Evolutionary conservation across 2,329 filamentous ascomycete genomes (phyloP).

Genomic region (Cladosporium sp.): DNA sequence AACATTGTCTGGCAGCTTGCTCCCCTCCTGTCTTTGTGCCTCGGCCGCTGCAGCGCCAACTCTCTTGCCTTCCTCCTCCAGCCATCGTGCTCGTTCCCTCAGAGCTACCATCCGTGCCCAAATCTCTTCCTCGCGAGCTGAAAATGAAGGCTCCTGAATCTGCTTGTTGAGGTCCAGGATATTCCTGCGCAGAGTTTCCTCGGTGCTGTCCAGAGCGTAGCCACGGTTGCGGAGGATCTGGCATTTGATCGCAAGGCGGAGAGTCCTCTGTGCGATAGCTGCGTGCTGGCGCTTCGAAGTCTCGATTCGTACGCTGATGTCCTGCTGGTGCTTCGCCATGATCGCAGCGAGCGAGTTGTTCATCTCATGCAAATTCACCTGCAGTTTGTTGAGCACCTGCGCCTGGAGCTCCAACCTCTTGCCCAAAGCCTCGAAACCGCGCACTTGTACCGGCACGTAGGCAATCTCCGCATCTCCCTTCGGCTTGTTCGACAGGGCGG

Average conservation of each 20-base stretch:
- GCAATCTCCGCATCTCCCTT: slow-evolving; percentile 47
- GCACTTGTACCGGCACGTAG: slow-evolving; percentile 69
- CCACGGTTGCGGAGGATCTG: slow-evolving; percentile 76
- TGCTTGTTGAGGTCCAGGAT: slow-evolving; percentile 62
- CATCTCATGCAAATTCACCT: slow-evolving; percentile 69
- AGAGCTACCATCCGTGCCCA: slow-evolving; percentile 76
- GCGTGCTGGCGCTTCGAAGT: slow-evolving; percentile 68
- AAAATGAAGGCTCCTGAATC: slow-evolving; percentile 67
- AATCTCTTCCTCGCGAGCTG: slow-evolving; percentile 73
- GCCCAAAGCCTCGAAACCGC: slow-evolving; percentile 66
- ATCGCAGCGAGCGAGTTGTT: slow-evolving; percentile 67
- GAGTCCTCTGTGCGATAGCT: slow-evolving; percentile 64
- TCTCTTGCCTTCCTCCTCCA: slow-evolving; percentile 69
- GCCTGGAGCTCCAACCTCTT: slow-evolving; percentile 68
- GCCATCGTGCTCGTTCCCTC: slow-evolving; percentile 62
- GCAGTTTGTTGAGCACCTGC: slow-evolving; percentile 62
- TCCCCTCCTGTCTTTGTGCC: slow-evolving; percentile 37
- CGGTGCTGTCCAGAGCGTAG: slow-evolving; percentile 71
- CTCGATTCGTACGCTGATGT: slow-evolving; percentile 65
- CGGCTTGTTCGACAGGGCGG: slow-evolving; percentile 73
- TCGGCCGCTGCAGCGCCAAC: slow-evolving; percentile 45
- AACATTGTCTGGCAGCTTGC: slow-evolving; percentile 60
- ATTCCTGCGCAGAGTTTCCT: slow-evolving; percentile 71
- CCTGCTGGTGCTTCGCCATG: slow-evolving; percentile 69
- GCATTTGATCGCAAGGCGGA: slow-evolving; percentile 70